phyloP scores from a whole-genome alignment of 306 rosid species.

The Pueraria montana region DNA sequence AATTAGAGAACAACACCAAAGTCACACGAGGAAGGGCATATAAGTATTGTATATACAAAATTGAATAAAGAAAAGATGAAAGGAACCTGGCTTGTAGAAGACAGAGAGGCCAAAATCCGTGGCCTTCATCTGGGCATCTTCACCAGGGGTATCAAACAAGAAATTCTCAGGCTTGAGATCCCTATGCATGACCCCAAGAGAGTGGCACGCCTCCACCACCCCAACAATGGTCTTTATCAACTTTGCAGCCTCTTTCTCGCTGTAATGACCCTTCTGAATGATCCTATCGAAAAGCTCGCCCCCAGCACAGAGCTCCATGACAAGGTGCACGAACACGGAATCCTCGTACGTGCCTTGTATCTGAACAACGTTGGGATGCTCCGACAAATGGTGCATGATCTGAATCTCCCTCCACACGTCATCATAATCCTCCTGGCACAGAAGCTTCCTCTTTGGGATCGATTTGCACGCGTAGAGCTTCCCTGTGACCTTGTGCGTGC shows the following conservation, averaged over 20 bases:
- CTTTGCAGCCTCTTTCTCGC: slow-evolving; percentile 87
- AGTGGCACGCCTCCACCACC: slow-evolving; percentile 86
- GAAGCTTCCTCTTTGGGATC: slow-evolving; percentile 86
- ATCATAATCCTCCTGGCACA: slow-evolving; percentile 78
- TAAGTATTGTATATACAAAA: neutral
- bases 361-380: slow-evolving; percentile 74
- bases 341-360: slow-evolving; percentile 89
- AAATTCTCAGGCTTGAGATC: slow-evolving; percentile 98
- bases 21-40: too few relatives aligned
- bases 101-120: slow-evolving; percentile 90
- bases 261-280: slow-evolving; percentile 84
- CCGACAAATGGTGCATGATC: slow-evolving; percentile 92
- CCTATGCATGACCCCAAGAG: slow-evolving; percentile 96
- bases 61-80: neutral
- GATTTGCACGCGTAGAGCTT: slow-evolving; percentile 82
- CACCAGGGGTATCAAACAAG: slow-evolving; percentile 75
- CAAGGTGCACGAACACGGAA: slow-evolving; percentile 84
- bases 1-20: neutral
- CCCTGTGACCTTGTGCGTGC: slow-evolving; percentile 69
- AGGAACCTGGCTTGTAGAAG: slow-evolving; percentile 85
- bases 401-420: slow-evolving; percentile 97
- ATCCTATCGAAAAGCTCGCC: slow-evolving; percentile 94
- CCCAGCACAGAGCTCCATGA: slow-evolving; percentile 90
- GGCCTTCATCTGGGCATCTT: slow-evolving; percentile 83
- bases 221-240: slow-evolving; percentile 82